These are phyloP conservation scores for Camellia oleifera DNA, from an alignment of 179 eudicot species.

Conservation along the genomic window DNA sequence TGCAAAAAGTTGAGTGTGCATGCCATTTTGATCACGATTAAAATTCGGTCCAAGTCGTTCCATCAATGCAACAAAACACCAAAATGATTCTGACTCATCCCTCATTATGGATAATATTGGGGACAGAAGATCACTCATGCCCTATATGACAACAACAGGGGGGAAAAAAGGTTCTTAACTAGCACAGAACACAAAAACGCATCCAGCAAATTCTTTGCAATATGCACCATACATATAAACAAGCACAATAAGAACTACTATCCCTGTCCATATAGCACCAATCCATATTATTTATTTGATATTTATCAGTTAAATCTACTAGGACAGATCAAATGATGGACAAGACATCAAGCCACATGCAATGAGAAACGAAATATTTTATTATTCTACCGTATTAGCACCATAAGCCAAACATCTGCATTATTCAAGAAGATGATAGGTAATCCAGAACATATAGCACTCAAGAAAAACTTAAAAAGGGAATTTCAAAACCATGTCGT, in stretches of 20 bases:
- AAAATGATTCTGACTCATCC: conserved; percentile 90
- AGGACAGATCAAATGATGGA: not conserved
- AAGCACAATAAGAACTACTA: not conserved
- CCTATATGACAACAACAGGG: conserved; percentile 38
- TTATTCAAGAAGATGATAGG: not conserved
- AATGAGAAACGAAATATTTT: not conserved
- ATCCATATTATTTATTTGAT: not conserved
- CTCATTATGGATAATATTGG: conserved; percentile 82
- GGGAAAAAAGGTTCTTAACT: not conserved
- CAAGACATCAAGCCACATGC: not conserved
- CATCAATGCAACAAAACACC: conserved; percentile 96
- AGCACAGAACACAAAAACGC: not conserved
- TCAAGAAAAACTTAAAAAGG: too few species aligned
- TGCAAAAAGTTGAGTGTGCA: conserved; percentile 97
- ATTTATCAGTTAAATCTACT: too few species aligned
- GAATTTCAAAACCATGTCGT: too few species aligned
- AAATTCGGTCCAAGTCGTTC: conserved; percentile 98
- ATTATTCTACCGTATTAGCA: conserved; percentile 3
- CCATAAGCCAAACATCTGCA: not conserved
- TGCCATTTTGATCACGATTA: conserved; percentile 96
- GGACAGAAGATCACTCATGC: conserved; percentile 96
- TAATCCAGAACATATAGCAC: too few species aligned
- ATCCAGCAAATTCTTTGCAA: not conserved
- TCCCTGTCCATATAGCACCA: not conserved
- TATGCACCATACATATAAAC: not conserved